These are phyloP conservation scores for Torrubiellomyces zombiae DNA, from an alignment of 2,329 filamentous ascomycete genomes.

Conservation along the genomic window DNA sequence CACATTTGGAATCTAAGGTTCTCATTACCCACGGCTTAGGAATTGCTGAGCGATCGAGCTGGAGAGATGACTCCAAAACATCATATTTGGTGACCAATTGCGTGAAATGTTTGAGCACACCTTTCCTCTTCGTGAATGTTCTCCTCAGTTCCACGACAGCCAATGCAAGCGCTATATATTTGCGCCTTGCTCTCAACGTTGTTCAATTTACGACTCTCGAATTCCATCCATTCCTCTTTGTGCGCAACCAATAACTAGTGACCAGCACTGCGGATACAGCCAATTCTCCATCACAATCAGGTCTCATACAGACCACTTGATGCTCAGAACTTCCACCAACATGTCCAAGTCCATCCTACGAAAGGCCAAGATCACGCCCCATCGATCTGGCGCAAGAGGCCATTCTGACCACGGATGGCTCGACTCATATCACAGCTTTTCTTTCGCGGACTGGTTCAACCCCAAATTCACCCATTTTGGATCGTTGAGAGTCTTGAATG, in stretches of 20 bases:
- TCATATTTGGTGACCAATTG: slow-evolving; percentile 4
- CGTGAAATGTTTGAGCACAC: slow-evolving; percentile 2
- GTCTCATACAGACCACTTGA: slow-evolving; percentile 7
- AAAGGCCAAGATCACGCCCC: slow-evolving; percentile 57
- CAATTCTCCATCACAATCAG: slow-evolving; percentile 4
- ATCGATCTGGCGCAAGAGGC: slow-evolving; percentile 55
- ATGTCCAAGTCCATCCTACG: slow-evolving; percentile 45
- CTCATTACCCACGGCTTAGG: slow-evolving; percentile 3
- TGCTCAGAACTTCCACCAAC: slow-evolving; percentile 22
- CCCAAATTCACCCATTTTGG: slow-evolving; percentile 54
- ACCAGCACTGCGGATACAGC: slow-evolving; percentile 5
- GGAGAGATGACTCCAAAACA: slow-evolving; percentile 2
- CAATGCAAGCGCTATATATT: slow-evolving; percentile 20
- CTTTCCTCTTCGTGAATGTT: slow-evolving; percentile 8
- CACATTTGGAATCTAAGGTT: slow-evolving; percentile 1
- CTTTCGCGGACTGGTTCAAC: slow-evolving; percentile 58
- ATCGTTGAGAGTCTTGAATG: slow-evolving; percentile 69
- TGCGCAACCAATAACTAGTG: slow-evolving; percentile 5
- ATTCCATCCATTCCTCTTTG: slow-evolving; percentile 20
- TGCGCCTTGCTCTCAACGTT: slow-evolving; percentile 14
- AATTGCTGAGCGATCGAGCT: slow-evolving; percentile 3
- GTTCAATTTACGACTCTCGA: slow-evolving; percentile 19
- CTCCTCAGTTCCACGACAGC: slow-evolving; percentile 8
- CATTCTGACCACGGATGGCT: slow-evolving; percentile 77
- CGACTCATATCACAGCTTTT: slow-evolving; percentile 75